Evolutionary conservation across 2,329 filamentous ascomycete genomes (phyloP).

Genomic region (Ceratocystis ficicola): DNA sequence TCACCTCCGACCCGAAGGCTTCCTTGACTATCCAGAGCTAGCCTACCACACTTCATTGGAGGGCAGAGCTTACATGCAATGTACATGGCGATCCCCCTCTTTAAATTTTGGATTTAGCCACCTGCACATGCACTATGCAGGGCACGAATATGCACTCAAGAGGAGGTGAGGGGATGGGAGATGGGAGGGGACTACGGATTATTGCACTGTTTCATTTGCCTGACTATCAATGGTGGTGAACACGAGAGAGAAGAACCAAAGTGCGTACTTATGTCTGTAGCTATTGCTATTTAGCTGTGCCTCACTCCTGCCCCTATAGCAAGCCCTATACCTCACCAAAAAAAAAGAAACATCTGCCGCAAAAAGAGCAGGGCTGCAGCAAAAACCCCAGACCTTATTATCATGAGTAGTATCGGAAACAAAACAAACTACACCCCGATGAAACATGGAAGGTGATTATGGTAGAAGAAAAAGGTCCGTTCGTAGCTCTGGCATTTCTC

Average conservation of each 20-base stretch:
- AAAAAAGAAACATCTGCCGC: background rate
- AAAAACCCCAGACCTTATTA: background rate
- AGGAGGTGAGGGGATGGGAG: background rate
- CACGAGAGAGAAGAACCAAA: too few relatives aligned
- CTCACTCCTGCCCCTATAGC: background rate
- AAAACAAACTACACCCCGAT: conserved; percentile 6
- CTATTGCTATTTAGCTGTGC: too few relatives aligned
- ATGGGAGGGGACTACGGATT: background rate
- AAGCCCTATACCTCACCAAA: background rate
- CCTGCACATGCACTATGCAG: conserved; percentile 6
- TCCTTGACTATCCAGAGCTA: background rate
- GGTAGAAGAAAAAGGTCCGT: background rate
- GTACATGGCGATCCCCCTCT: conserved; percentile 4
- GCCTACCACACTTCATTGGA: background rate
- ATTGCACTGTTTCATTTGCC: background rate
- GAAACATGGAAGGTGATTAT: background rate
- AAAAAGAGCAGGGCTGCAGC: background rate
- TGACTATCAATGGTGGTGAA: too few relatives aligned
- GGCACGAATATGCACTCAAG: conserved; percentile 7
- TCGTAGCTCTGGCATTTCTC: background rate
- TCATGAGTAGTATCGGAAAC: background rate
- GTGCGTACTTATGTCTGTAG: too few relatives aligned
- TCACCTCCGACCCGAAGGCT: background rate
- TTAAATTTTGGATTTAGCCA: background rate
- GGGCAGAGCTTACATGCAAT: background rate